These are phyloP conservation scores for Pichia eremophila DNA, from an alignment of 805 yeast genomes.

Conservation along the genomic window DNA sequence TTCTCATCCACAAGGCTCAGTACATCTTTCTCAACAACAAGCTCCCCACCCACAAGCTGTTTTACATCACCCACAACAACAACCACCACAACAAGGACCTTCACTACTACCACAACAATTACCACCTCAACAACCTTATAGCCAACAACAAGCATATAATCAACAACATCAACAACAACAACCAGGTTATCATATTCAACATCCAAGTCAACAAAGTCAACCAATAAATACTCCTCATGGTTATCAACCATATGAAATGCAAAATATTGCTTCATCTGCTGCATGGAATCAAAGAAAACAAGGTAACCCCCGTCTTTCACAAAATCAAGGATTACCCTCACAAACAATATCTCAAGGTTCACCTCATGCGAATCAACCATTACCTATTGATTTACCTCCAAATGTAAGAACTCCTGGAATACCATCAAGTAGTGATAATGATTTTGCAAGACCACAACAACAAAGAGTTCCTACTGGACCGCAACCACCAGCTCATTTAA, in stretches of 20 bases:
- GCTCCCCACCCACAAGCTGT: constrained; percentile 7
- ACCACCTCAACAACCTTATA: constrained; percentile 11
- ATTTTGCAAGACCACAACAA: neutral
- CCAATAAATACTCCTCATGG: constrained; percentile 8
- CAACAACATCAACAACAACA: constrained; percentile 8
- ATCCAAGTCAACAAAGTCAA: neutral
- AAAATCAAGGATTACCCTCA: neutral
- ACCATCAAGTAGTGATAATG: neutral
- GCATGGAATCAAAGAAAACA: no score
- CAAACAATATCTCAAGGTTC: neutral
- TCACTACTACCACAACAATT: constrained; percentile 4
- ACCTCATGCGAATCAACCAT: neutral
- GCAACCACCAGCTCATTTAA: neutral
- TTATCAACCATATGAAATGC: neutral
- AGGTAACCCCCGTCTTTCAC: neutral
- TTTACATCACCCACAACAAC: constrained; percentile 15
- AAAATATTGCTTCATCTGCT: no score
- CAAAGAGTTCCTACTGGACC: neutral
- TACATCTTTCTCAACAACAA: constrained; percentile 12
- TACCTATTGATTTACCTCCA: neutral
- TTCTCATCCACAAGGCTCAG: neutral
- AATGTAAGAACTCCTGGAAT: neutral
- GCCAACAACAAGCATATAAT: constrained; percentile 4
- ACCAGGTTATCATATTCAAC: constrained; percentile 5
- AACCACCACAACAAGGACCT: constrained; percentile 10